Conservation (phyloP, 1,284 basidiomycete genomes). For the Fistulinella cinereoalba region DNA sequence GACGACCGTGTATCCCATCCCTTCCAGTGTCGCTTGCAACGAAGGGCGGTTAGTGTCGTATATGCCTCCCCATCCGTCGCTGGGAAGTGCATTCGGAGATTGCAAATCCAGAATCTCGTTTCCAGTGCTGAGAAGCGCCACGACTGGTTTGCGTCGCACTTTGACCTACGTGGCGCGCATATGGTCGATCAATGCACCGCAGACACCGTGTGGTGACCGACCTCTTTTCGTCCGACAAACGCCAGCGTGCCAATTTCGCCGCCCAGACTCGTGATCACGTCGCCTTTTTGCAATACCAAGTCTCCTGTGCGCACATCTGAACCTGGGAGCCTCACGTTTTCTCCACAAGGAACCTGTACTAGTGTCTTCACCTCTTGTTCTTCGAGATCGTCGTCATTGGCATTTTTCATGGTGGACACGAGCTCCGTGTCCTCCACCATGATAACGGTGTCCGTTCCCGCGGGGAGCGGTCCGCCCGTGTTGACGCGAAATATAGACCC, state of each 20-base stretch:
- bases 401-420: constrained; percentile 44
- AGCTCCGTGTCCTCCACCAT: constrained; percentile 92
- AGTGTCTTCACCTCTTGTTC: constrained; percentile 70
- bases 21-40: constrained; percentile 63
- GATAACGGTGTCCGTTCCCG: constrained; percentile 74
- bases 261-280: constrained; percentile 61
- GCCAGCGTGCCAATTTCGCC: constrained; percentile 85
- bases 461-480: constrained; percentile 74
- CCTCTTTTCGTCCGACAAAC: constrained; percentile 74
- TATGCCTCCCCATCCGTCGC: constrained; percentile 64
- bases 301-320: constrained; percentile 72
- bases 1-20: constrained; percentile 73
- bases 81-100: constrained; percentile 33
- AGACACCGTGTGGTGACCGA: constrained; percentile 26
- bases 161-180: constrained; percentile 44
- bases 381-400: constrained; percentile 54
- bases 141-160: constrained; percentile 67
- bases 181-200: background rate
- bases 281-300: constrained; percentile 62
- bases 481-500: constrained; percentile 73
- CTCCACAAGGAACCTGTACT: constrained; percentile 58
- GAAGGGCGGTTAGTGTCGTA: constrained; percentile 86
- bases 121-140: constrained; percentile 83
- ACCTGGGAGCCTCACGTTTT: constrained; percentile 73
- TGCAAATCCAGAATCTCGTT: constrained; percentile 78